phyloP scores from a whole-genome alignment of 208 protist genomes.

The Trypanosomatidae sp. region DNA sequence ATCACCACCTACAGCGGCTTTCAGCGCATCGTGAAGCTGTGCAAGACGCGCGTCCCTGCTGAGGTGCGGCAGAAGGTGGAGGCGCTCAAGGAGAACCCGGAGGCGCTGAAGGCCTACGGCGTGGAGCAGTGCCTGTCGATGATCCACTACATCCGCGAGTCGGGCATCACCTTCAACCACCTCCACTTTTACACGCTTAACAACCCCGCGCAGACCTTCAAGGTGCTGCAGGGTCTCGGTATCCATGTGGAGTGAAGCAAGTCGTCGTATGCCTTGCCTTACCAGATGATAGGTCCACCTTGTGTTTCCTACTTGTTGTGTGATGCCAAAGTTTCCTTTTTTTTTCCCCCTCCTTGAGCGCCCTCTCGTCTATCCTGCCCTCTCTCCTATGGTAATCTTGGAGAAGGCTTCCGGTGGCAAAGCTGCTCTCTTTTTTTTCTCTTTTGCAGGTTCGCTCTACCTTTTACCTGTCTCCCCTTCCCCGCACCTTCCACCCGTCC shows the following conservation, averaged over 20 bases:
- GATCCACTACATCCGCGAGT: constrained; percentile 48
- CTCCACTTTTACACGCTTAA: constrained; percentile 85
- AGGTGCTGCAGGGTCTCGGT: constrained; percentile 41
- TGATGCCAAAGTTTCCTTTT: too few species aligned
- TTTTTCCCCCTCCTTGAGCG: too few species aligned
- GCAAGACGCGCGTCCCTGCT: constrained; percentile 63
- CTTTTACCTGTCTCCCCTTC: not conserved
- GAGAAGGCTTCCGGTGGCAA: too few species aligned
- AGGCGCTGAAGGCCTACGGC: constrained; percentile 58
- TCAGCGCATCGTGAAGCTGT: constrained; percentile 68
- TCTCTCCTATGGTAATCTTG: not conserved
- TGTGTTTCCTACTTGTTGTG: too few species aligned
- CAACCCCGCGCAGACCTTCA: constrained; percentile 35
- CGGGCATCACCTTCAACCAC: constrained; percentile 56
- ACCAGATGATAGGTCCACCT: too few species aligned
- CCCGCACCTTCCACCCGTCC: not conserved
- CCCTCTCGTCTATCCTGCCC: not conserved
- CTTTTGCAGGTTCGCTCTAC: not conserved
- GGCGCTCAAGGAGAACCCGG: constrained; percentile 60
- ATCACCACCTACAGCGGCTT: constrained; percentile 77
- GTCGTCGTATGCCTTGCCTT: not conserved
- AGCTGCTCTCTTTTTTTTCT: not conserved
- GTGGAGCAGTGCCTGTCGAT: constrained; percentile 60
- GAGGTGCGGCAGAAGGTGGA: constrained; percentile 49
- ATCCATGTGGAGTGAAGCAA: constrained; percentile 27